Evolutionary conservation across 2,329 filamentous ascomycete species (phyloP), one percentile per base, ranked within the genome.

Genomic region (Aspergillus sp.): DNA sequence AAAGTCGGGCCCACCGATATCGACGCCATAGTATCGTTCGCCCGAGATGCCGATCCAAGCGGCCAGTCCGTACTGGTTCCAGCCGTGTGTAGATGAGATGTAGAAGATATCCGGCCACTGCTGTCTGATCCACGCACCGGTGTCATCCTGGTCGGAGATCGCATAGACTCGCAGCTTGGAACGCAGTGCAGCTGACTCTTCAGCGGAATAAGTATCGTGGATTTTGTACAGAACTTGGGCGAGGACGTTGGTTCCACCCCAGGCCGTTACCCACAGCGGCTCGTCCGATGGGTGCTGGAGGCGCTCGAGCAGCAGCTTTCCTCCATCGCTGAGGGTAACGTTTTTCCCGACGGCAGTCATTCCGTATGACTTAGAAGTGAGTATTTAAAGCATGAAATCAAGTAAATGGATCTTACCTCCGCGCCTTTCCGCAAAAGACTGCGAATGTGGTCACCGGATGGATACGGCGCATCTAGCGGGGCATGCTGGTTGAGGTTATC

Each of bases 61-160:
- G 0, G 83, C 83, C 51, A 78, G 63, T 2, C 74, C 76, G 59
- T 86, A 87, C 48, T 81, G 73, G 61, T 81, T 82, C 78, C 79
- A 86, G 6, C 77, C 82, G 63, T 86, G 84, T 1, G 85, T 67
- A 0, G 80, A 83, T 13, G 72, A 73, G 53, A 86, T 83, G 67
- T 84, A 85, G 62, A 83, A 81, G 6, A 86, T 65, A 24, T 82
- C 77, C 0, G 84, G 82, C 58, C 79, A 85, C 3, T 75, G 77
- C 45, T 74, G 69, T 15, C 83, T 78, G 36, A 86, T 81, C 83
- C 83, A 86, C 0, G 77, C 69, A 0, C 82, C 83, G 0, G 80
- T 79, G 59, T 86, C 79, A 59, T 86, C 83, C 61, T 86, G 83
- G 60, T 86, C 84, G 6, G 81, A 84, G 54, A 86, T 85, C 36